Evolutionary conservation across 129 eudicot species (phyloP).

Genomic region (Heracleum sosnowskyi): DNA sequence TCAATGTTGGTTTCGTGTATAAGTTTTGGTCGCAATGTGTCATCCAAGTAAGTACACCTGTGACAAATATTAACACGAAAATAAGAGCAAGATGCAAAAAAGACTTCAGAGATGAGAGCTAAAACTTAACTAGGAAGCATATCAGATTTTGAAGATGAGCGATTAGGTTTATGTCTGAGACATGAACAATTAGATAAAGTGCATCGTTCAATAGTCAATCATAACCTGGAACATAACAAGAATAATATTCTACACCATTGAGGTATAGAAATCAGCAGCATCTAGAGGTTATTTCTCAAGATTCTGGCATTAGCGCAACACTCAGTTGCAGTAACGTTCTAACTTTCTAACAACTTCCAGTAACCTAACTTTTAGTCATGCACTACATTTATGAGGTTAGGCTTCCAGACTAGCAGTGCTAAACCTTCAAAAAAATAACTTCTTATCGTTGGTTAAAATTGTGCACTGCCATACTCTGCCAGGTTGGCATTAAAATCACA

Average conservation of each 20-base stretch:
- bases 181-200: background rate
- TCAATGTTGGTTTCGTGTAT: slow-evolving; percentile 92
- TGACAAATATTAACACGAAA: slow-evolving; percentile 9
- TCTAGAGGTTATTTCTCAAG: background rate
- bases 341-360: background rate
- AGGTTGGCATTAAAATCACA: background rate
- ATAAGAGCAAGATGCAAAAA: background rate
- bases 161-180: background rate
- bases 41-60: slow-evolving; percentile 90
- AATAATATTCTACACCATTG: background rate
- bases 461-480: background rate
- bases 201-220: background rate
- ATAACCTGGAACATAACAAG: background rate
- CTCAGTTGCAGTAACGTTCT: background rate
- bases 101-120: background rate
- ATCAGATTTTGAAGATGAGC: background rate
- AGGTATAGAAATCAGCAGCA: background rate
- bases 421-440: background rate
- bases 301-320: background rate
- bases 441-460: background rate
- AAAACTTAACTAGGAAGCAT: background rate
- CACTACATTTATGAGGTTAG: background rate
- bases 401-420: background rate
- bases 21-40: slow-evolving; percentile 80
- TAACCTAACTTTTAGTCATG: background rate